These are phyloP conservation scores for Penicillium digitatum DNA, from an alignment of 2,329 filamentous ascomycete species.

Conservation along the genomic window DNA sequence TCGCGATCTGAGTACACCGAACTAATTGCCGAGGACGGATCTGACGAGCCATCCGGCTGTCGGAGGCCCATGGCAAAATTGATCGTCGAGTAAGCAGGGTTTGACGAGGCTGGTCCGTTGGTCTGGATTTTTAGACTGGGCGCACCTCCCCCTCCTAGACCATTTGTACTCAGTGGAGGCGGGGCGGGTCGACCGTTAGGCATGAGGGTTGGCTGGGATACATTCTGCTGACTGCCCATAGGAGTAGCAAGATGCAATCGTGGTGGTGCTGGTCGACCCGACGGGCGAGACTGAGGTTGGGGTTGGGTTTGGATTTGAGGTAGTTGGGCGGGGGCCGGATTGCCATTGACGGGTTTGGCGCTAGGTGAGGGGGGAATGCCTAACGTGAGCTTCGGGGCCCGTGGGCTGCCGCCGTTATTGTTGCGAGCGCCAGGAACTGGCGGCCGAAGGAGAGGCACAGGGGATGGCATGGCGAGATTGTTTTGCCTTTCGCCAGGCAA, in stretches of 20 bases:
- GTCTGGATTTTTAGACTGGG: constrained; percentile 72
- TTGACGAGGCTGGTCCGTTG: constrained; percentile 79
- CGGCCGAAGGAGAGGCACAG: constrained; percentile 75
- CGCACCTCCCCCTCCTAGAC: constrained; percentile 74
- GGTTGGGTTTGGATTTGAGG: constrained; percentile 48
- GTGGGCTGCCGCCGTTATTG: constrained; percentile 56
- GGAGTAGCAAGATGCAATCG: constrained; percentile 81
- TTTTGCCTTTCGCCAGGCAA: constrained; percentile 40
- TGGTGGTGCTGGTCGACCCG: constrained; percentile 63
- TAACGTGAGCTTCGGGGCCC: constrained; percentile 75
- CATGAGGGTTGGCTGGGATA: constrained; percentile 60
- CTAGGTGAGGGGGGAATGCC: constrained; percentile 86
- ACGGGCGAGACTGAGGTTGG: constrained; percentile 42
- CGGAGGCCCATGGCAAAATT: constrained; percentile 72
- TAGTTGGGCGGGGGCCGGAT: constrained; percentile 40
- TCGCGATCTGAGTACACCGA: constrained; percentile 80
- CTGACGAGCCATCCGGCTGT: constrained; percentile 63
- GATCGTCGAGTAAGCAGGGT: constrained; percentile 69
- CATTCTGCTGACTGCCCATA: constrained; percentile 68
- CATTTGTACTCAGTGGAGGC: constrained; percentile 61
- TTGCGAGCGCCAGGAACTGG: constrained; percentile 69
- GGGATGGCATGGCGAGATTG: constrained; percentile 59
- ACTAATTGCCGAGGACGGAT: constrained; percentile 83
- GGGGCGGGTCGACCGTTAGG: constrained; percentile 52
- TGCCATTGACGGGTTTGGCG: constrained; percentile 64